Conservation (phyloP, 352 stramenopile genomes). For the Phytophthora sp. region DNA sequence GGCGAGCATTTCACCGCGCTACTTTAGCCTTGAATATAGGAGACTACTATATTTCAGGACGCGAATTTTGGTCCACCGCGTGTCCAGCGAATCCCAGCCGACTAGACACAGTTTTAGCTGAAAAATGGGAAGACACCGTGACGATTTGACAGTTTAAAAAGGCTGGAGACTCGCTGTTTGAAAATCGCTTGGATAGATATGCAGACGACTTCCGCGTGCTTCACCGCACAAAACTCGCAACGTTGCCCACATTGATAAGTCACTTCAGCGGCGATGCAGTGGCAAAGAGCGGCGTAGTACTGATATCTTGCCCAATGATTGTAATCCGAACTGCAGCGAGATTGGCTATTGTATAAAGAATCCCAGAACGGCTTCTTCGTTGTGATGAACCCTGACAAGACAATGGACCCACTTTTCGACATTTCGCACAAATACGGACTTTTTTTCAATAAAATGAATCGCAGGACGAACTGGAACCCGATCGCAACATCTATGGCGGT, state of each 20-base stretch:
- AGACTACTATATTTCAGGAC: no score
- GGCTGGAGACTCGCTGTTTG: conserved; percentile 9
- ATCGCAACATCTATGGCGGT: background rate
- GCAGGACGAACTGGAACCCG: background rate
- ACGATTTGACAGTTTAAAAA: conserved; percentile 3
- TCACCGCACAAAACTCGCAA: background rate
- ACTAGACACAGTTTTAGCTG: conserved; percentile 6
- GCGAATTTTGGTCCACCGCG: no score
- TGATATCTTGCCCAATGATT: conserved; percentile 12
- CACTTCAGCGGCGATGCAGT: conserved; percentile 1
- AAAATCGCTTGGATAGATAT: conserved; percentile 15
- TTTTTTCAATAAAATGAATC: conserved; percentile 5
- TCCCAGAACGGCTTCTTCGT: background rate
- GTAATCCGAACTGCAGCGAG: background rate
- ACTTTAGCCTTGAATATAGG: no score
- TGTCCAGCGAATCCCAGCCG: conserved; percentile 4
- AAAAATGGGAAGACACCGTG: background rate
- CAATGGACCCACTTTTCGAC: background rate
- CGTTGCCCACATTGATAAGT: background rate
- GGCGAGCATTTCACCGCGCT: no score
- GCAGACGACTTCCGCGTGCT: conserved; percentile 11
- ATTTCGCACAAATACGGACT: conserved; percentile 11
- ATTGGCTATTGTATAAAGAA: background rate
- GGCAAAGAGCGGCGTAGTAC: no score
- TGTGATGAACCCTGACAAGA: conserved; percentile 2